Base-by-base conservation (phyloP, 345 rosid species). In the Linum lewisii region DNA sequence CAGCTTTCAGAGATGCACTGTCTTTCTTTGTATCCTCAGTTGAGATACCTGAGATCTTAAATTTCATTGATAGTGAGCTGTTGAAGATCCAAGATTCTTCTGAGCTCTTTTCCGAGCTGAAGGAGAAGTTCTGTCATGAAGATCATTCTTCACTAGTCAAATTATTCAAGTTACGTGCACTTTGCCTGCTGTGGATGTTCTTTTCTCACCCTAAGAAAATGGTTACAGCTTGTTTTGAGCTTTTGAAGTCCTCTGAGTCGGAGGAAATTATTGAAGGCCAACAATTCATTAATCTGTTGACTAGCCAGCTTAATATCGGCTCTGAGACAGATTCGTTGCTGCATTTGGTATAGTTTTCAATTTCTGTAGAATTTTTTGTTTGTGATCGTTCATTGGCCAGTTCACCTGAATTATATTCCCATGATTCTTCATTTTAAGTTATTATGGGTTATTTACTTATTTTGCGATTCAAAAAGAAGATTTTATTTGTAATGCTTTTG, bases 141-240 rank as follows among this genome's bases (percentile, higher is more conserved):
- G 73, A 83, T 68, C 80, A 69, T 63, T 69, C 79, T 64, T 65
- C 85, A 6, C 44, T 66, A 49, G 75, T 66, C 70, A 93, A 84
- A 73, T 67, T 87, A 54, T 75, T 83, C 64, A 84, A 84, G 69
- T 76, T 85, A 42, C 75, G 75, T 64, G 82, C 75, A 29, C 62
- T 89, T 57, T 71, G 85, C 71, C 70, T 85, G 53, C 75, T 93
- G 34, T 64, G 78, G 69, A 66, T 93, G 67, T 80, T 87, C 70
- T 84, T 82, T 70, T 76, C 72, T 61, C 76, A 74, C 69, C 88
- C 97, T 11, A 87, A 80, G 75, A 72, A 79, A 61, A 51, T 87
- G 59, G 82, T 93, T 58, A 76, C 80, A 54, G 87, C 83, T 49
- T 85, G 90, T 70, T 89, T 89, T 79, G 92, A 84, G 66, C 85